Evolutionary conservation across 176 grass and related monocot species (phyloP).

Genomic region (Dendrocalamus sinicus): DNA sequence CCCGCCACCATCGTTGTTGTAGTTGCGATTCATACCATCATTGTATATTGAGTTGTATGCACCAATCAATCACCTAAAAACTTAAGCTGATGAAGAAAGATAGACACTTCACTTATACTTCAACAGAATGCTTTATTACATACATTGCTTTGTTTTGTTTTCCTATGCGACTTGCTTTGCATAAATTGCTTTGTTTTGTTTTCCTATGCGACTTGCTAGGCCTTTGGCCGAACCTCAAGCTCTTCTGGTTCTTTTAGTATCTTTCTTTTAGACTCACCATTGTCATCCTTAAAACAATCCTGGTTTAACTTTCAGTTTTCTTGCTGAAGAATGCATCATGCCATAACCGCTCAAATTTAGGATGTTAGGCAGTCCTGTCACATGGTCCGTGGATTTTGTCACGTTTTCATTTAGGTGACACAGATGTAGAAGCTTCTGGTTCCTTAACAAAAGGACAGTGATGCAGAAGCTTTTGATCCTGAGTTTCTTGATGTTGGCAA

Average conservation of each 20-base stretch:
- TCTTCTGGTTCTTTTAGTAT: background rate
- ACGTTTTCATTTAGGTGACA: background rate
- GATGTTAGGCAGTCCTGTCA: background rate
- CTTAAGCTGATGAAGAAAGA: too few species aligned
- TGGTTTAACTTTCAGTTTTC: background rate
- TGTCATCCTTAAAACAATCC: background rate
- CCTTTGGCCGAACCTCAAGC: background rate
- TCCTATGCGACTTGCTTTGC: too few species aligned
- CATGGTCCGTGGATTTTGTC: background rate
- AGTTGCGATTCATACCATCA: too few species aligned
- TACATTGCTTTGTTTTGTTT: background rate
- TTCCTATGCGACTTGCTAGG: background rate
- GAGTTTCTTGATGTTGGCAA: constrained; percentile 20
- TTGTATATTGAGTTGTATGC: too few species aligned
- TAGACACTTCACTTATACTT: too few species aligned
- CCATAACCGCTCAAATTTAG: background rate
- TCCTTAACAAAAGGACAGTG: background rate
- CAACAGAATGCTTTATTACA: background rate
- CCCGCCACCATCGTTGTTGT: too few species aligned
- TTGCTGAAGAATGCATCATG: too few species aligned
- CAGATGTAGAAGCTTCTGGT: too few species aligned
- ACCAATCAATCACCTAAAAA: too few species aligned
- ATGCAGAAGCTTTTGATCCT: constrained; percentile 4
- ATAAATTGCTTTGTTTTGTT: too few species aligned
- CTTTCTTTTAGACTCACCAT: background rate